These are phyloP conservation scores for Picochlorum sp. DNA, from an alignment of 139 green algal genomes.

Conservation along the genomic window DNA sequence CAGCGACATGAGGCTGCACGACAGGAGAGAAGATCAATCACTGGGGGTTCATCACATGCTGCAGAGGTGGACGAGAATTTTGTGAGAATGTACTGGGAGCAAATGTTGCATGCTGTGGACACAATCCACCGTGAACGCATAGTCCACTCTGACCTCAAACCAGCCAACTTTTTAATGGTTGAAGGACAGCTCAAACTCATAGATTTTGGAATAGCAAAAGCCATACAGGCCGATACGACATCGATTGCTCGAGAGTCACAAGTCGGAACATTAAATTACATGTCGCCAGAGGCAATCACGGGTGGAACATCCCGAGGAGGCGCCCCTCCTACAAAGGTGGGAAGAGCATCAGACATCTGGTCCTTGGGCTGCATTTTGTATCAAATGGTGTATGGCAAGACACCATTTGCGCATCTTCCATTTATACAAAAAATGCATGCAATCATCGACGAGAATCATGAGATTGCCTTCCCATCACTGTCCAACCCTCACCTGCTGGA, in stretches of 20 bases:
- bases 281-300: conserved; percentile 92
- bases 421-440: conserved; percentile 95
- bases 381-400: conserved; percentile 89
- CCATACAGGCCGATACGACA: conserved; percentile 83
- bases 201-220: conserved; percentile 97
- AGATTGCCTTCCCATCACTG: conserved; percentile 54
- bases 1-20: conserved; percentile 22
- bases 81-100: conserved; percentile 92
- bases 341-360: conserved; percentile 88
- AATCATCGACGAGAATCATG: conserved; percentile 67
- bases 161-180: conserved; percentile 94
- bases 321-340: conserved; percentile 60
- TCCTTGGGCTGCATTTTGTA: conserved; percentile 95
- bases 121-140: conserved; percentile 89
- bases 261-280: conserved; percentile 98
- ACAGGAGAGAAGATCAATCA: conserved; percentile 11
- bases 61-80: conserved; percentile 84
- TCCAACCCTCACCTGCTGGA: conserved; percentile 59
- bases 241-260: conserved; percentile 84
- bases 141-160: conserved; percentile 95
- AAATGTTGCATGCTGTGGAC: conserved; percentile 92
- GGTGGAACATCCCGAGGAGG: conserved; percentile 65
- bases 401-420: conserved; percentile 68
- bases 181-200: conserved; percentile 96
- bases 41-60: conserved; percentile 6